These are phyloP conservation scores for Petasospora fabianii DNA, from an alignment of 1,139 yeast genomes.

Conservation along the genomic window DNA sequence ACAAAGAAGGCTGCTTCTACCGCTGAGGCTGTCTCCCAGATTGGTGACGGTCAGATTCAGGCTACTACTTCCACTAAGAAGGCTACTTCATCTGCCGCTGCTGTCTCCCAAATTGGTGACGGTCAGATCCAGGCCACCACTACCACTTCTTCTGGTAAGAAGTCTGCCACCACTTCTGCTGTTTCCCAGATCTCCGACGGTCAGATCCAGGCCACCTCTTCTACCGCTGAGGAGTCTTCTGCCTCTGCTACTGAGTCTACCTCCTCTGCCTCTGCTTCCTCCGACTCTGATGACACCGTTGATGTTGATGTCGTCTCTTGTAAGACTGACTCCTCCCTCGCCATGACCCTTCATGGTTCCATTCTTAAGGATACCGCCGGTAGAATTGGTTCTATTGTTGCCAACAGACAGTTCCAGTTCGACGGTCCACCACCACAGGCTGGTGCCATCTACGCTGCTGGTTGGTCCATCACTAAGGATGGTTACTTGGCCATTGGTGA, in stretches of 20 bases:
- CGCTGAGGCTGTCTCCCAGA: constrained; percentile 20
- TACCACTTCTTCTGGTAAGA: constrained; percentile 33
- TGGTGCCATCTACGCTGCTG: constrained; percentile 78
- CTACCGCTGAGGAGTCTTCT: constrained; percentile 1
- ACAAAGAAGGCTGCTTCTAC: constrained; percentile 25
- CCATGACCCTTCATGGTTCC: constrained; percentile 49
- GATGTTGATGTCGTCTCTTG: constrained; percentile 37
- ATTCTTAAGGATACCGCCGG: constrained; percentile 56
- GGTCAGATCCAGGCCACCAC: constrained; percentile 35
- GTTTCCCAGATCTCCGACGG: constrained; percentile 30
- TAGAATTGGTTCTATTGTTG: constrained; percentile 76
- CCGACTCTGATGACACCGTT: constrained; percentile 26
- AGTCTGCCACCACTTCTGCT: constrained; percentile 35
- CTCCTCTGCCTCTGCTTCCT: constrained; percentile 14
- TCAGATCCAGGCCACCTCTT: constrained; percentile 24
- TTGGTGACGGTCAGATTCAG: constrained; percentile 32
- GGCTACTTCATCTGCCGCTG: constrained; percentile 15
- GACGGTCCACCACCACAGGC: constrained; percentile 91
- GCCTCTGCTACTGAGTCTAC: constrained; percentile 15
- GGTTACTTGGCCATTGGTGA: constrained; percentile 70
- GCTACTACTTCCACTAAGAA: constrained; percentile 14
- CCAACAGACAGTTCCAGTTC: constrained; percentile 81
- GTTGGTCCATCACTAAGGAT: constrained; percentile 65
- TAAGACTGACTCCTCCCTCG: constrained; percentile 44
- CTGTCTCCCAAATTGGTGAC: constrained; percentile 31